A percentile compares a stretch with the other conserved stretches of the same genome.
Conservation (phyloP, 371 early-diverging fungal genomes). For the Capniomyces stellatus region DNA sequence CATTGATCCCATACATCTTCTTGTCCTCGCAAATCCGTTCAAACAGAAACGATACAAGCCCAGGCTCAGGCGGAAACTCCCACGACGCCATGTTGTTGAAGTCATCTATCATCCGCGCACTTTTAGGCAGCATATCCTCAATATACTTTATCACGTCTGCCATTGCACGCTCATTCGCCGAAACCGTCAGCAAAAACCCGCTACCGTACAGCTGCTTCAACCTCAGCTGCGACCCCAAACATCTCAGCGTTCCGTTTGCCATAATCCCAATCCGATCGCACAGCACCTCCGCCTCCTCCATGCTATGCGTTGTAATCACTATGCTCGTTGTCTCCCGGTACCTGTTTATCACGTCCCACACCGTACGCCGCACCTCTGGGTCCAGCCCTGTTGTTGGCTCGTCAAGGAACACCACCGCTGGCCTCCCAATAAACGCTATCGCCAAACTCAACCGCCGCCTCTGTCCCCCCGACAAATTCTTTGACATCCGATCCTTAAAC, state of each 20-base stretch:
- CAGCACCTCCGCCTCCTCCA: constrained; percentile 56
- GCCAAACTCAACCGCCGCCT: constrained; percentile 50
- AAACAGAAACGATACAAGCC: constrained; percentile 30
- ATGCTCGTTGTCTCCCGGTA: constrained; percentile 41
- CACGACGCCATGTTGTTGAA: constrained; percentile 33
- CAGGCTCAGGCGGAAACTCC: constrained; percentile 34
- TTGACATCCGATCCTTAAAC: constrained; percentile 30
- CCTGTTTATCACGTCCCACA: constrained; percentile 44
- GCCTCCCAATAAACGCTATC: constrained; percentile 54
- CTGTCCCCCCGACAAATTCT: constrained; percentile 48
- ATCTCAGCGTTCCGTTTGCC: constrained; percentile 49
- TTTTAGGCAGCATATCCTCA: constrained; percentile 26
- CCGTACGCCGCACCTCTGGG: constrained; percentile 41
- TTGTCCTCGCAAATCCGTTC: constrained; percentile 11
- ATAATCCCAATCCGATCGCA: constrained; percentile 44
- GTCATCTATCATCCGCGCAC: constrained; percentile 26
- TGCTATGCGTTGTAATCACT: constrained; percentile 43
- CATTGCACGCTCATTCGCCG: constrained; percentile 17
- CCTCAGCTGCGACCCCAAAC: constrained; percentile 37
- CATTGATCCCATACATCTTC: not conserved
- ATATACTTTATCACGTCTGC: constrained; percentile 26
- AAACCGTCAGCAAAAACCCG: constrained; percentile 32
- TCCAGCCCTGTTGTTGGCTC: constrained; percentile 73
- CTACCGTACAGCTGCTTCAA: constrained; percentile 51
- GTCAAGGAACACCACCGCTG: constrained; percentile 61